These are phyloP conservation scores for Stephania cephalantha DNA, from an alignment of 164 flowering plant genomes.

Conservation along the genomic window DNA sequence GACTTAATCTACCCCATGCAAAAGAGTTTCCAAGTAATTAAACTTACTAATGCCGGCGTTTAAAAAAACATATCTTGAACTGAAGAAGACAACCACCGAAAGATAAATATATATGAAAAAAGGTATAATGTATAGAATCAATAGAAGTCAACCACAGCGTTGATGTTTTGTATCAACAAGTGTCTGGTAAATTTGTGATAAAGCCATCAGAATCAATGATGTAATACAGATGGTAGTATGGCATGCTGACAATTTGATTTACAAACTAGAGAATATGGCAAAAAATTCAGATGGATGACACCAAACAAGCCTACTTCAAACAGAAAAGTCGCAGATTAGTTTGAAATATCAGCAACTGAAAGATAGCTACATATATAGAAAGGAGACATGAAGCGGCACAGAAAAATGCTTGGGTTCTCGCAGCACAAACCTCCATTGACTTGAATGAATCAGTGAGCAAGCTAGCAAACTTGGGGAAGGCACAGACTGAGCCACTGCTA, in stretches of 20 bases:
- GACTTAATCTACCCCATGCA: background rate
- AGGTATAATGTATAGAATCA: background rate
- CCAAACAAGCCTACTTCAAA: background rate
- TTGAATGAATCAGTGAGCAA: background rate
- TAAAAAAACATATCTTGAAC: background rate
- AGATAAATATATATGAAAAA: background rate
- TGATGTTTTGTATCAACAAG: background rate
- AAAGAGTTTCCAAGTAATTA: background rate
- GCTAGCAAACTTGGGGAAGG: background rate
- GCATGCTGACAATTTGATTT: background rate
- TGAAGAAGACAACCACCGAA: background rate
- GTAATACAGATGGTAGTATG: background rate
- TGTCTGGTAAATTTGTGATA: background rate
- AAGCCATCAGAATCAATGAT: background rate
- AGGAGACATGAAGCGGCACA: background rate
- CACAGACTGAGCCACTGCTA: background rate
- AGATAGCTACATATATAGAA: background rate
- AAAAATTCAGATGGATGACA: background rate
- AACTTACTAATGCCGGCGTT: background rate
- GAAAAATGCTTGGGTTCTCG: background rate
- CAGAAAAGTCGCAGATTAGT: background rate
- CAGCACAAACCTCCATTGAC: background rate
- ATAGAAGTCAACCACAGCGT: background rate
- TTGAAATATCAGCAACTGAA: background rate
- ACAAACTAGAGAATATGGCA: background rate